Conservation (phyloP, 2,329 filamentous ascomycete species). For the Pseudogymnoascus verrucosus region DNA sequence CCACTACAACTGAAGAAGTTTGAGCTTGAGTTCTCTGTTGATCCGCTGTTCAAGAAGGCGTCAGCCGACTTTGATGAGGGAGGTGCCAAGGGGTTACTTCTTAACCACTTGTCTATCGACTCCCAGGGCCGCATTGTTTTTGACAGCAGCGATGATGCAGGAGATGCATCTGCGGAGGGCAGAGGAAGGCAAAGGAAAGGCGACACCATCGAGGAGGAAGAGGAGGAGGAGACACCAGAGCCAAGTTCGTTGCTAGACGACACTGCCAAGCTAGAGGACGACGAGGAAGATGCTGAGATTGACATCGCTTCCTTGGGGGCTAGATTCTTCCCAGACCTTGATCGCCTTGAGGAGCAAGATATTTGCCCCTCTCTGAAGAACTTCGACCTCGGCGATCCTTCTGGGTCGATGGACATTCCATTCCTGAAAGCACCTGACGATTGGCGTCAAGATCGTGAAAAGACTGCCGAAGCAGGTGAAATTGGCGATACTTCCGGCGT, state of each 20-base stretch:
- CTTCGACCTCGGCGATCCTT: constrained; percentile 82
- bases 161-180: constrained; percentile 39
- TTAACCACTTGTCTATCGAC: constrained; percentile 97
- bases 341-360: constrained; percentile 72
- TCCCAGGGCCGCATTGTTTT: constrained; percentile 89
- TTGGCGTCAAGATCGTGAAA: constrained; percentile 65
- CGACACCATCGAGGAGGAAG: constrained; percentile 51
- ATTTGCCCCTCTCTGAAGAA: constrained; percentile 92
- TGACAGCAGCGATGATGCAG: constrained; percentile 87
- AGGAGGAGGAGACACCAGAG: constrained; percentile 34
- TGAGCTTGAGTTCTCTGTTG: constrained; percentile 91
- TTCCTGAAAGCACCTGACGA: constrained; percentile 86
- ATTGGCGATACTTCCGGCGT: constrained; percentile 66
- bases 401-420: constrained; percentile 78
- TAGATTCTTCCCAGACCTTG: constrained; percentile 80
- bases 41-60: constrained; percentile 98
- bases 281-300: constrained; percentile 60
- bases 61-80: constrained; percentile 98
- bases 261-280: constrained; percentile 36
- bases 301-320: constrained; percentile 67
- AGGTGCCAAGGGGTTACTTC: constrained; percentile 84
- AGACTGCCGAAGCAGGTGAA: constrained; percentile 43
- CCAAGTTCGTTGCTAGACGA: constrained; percentile 30
- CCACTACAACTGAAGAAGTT: constrained; percentile 93
- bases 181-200: constrained; percentile 39